Evolutionary conservation across 1,139 yeast species (phyloP).

Genomic region (Suhomyces bokatorum): DNA sequence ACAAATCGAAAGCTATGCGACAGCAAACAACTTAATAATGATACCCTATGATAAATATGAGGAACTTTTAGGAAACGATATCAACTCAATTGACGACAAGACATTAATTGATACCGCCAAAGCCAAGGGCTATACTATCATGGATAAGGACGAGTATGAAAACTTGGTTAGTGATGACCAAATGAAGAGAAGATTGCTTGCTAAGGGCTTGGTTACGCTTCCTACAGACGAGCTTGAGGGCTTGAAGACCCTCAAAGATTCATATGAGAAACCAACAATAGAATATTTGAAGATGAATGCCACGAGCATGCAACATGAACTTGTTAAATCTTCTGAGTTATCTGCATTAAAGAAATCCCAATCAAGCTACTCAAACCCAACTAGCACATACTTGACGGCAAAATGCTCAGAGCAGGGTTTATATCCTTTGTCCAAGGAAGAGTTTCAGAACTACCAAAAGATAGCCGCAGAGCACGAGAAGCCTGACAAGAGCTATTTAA

Average conservation of each 20-base stretch:
- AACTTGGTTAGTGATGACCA: conserved; percentile 33
- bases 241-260: conserved; percentile 16
- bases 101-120: conserved; percentile 25
- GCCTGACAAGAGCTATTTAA: conserved; percentile 26
- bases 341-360: conserved; percentile 19
- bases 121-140: conserved; percentile 30
- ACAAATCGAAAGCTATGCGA: conserved; percentile 51
- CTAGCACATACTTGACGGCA: conserved; percentile 29
- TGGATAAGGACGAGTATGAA: conserved; percentile 29
- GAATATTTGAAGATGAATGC: conserved; percentile 23
- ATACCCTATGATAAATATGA: conserved; percentile 51
- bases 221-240: conserved; percentile 25
- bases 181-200: conserved; percentile 33
- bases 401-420: conserved; percentile 28
- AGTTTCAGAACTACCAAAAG: conserved; percentile 23
- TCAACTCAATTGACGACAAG: conserved; percentile 24
- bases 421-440: conserved; percentile 27
- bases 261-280: conserved; percentile 20
- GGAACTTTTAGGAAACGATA: conserved; percentile 28
- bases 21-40: conserved; percentile 49
- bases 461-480: conserved; percentile 32
- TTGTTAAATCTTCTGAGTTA: conserved; percentile 23
- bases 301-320: conserved; percentile 17
- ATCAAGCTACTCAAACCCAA: conserved; percentile 24
- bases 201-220: conserved; percentile 38